These are phyloP conservation scores for Zoysia pacifica DNA, from an alignment of 176 grass and related monocot species.

Conservation along the genomic window DNA sequence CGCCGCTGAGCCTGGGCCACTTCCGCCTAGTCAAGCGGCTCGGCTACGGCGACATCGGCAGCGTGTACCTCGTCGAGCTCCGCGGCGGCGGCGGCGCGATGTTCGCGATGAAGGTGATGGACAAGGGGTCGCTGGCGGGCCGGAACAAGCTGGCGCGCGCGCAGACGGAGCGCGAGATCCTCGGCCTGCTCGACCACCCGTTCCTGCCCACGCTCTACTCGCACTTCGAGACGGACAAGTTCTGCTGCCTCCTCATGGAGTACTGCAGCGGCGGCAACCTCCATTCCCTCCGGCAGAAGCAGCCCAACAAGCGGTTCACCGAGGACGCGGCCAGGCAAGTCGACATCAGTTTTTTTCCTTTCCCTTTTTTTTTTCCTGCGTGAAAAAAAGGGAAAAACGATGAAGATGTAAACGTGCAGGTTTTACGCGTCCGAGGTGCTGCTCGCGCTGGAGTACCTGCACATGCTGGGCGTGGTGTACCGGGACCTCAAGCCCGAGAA, in stretches of 20 bases:
- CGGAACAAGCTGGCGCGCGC: conserved; percentile 83
- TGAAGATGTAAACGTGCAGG: conserved; percentile 20
- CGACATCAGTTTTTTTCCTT: no score
- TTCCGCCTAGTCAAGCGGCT: conserved; percentile 77
- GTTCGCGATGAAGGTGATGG: conserved; percentile 99
- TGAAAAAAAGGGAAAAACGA: no score
- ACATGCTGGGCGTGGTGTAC: conserved; percentile 93
- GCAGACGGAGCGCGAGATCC: conserved; percentile 87
- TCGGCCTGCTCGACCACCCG: conserved; percentile 77
- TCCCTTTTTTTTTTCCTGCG: no score
- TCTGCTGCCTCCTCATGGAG: conserved; percentile 94
- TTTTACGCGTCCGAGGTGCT: conserved; percentile 87
- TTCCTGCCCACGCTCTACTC: conserved; percentile 94
- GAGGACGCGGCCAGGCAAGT: conserved; percentile 75
- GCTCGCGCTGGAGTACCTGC: conserved; percentile 85
- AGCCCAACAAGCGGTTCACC: conserved; percentile 70
- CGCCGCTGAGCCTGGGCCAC: conserved; percentile 75
- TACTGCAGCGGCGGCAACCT: conserved; percentile 97
- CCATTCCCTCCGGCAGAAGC: conserved; percentile 82
- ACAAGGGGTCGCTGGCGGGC: conserved; percentile 68
- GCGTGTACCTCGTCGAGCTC: conserved; percentile 93
- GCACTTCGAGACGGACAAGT: conserved; percentile 87
- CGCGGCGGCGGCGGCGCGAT: conserved; percentile 47
- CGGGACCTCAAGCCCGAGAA: conserved; percentile 89
- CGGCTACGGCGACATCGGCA: conserved; percentile 93